Conservation (phyloP, 352 stramenopile species). For the Phytophthora pisi region DNA sequence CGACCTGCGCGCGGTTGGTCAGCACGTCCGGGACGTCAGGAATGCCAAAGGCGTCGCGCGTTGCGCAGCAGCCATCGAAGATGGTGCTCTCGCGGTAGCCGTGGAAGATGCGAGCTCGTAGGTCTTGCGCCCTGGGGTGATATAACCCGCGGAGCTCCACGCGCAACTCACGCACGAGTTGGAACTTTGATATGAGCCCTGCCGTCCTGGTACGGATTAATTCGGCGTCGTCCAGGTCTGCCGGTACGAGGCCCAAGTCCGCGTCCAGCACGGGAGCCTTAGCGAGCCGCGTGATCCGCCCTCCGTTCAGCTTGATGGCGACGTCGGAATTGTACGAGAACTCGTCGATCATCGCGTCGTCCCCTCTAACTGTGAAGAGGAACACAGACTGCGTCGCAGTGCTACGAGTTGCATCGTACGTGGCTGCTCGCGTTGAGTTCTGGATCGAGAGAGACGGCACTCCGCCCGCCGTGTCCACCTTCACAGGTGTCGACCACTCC, state of each 20-base stretch:
- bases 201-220: slow-evolving; percentile 33
- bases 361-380: slow-evolving; percentile 43
- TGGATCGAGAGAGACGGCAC: slow-evolving; percentile 48
- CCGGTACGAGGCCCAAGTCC: slow-evolving; percentile 42
- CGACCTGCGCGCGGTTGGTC: slow-evolving; percentile 53
- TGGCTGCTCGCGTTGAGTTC: slow-evolving; percentile 40
- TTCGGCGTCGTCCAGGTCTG: slow-evolving; percentile 23
- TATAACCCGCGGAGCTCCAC: slow-evolving; percentile 69
- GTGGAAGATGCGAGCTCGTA: slow-evolving; percentile 62
- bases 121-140: slow-evolving; percentile 62
- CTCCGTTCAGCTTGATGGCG: slow-evolving; percentile 54
- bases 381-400: slow-evolving; percentile 50
- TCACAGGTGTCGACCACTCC: slow-evolving; percentile 58
- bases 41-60: slow-evolving; percentile 48
- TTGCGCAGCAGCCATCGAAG: slow-evolving; percentile 50
- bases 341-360: slow-evolving; percentile 30
- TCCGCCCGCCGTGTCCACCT: slow-evolving; percentile 37
- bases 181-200: slow-evolving; percentile 62
- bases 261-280: slow-evolving; percentile 42
- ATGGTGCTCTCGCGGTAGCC: slow-evolving; percentile 42
- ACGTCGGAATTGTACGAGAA: slow-evolving; percentile 56
- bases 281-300: slow-evolving; percentile 51
- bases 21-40: slow-evolving; percentile 42
- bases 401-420: slow-evolving; percentile 51
- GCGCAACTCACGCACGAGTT: slow-evolving; percentile 55